These are phyloP conservation scores for Colletotrichum chlorophyti DNA, from an alignment of 2,329 filamentous ascomycete genomes.

Conservation along the genomic window DNA sequence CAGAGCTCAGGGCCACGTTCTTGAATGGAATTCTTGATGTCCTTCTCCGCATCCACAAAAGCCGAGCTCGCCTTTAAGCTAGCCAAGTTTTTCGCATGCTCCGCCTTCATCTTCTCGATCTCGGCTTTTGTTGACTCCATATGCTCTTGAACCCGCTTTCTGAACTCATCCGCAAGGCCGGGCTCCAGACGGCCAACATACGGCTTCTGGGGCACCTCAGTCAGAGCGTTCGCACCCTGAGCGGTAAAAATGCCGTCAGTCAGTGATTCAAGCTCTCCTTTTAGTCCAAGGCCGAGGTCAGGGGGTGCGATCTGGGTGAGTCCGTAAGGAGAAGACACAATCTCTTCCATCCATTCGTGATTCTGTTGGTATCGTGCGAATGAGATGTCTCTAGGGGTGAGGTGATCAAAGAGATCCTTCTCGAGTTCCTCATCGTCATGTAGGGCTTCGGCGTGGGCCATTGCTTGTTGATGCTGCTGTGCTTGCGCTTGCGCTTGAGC, in stretches of 20 bases:
- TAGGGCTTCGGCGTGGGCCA: constrained; percentile 37
- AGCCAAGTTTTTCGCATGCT: constrained; percentile 78
- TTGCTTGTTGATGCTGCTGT: constrained; percentile 27
- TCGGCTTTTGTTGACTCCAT: constrained; percentile 78
- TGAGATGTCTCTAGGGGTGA: constrained; percentile 90
- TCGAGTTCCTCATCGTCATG: constrained; percentile 88
- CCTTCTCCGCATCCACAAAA: constrained; percentile 77
- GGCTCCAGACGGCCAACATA: constrained; percentile 73
- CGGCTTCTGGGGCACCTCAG: constrained; percentile 59
- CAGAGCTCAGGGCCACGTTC: constrained; percentile 66
- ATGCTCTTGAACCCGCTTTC: constrained; percentile 76
- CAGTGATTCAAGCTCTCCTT: constrained; percentile 80
- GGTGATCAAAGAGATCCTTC: constrained; percentile 78
- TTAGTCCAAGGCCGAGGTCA: constrained; percentile 84
- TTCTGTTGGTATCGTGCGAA: constrained; percentile 89
- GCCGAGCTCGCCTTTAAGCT: constrained; percentile 75
- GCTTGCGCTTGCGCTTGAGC: constrained; percentile 40
- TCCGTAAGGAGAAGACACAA: constrained; percentile 88
- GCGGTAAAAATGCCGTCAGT: constrained; percentile 86
- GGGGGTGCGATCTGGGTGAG: constrained; percentile 85
- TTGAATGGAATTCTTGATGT: constrained; percentile 71
- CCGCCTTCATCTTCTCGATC: constrained; percentile 82
- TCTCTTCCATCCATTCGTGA: constrained; percentile 99
- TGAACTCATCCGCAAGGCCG: constrained; percentile 84
- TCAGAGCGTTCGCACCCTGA: constrained; percentile 59